A percentile compares a stretch with the other conserved stretches of the same genome.
These are phyloP conservation scores for Leptographium lundbergii DNA, from an alignment of 2,329 filamentous ascomycete genomes.

Conservation along the genomic window DNA sequence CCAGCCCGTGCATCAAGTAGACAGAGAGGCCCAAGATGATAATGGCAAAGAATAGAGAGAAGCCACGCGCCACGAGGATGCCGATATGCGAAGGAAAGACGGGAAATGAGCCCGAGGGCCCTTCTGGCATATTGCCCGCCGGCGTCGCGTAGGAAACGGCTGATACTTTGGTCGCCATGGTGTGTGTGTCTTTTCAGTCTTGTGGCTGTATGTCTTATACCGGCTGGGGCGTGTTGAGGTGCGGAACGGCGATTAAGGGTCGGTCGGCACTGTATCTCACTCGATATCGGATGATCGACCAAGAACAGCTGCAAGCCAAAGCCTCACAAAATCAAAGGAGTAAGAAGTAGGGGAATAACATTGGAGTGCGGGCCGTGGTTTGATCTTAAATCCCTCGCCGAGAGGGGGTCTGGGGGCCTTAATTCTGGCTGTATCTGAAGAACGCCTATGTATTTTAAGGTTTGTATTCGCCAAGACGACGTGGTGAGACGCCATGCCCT, in stretches of 20 bases:
- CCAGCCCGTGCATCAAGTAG: constrained; percentile 18
- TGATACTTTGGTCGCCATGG: background rate
- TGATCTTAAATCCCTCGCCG: background rate
- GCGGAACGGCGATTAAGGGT: background rate
- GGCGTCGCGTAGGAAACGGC: constrained; percentile 5
- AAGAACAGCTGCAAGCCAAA: background rate
- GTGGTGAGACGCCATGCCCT: background rate
- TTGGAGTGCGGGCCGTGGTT: background rate
- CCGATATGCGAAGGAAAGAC: constrained; percentile 13
- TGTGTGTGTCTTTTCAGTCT: background rate
- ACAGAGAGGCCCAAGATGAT: constrained; percentile 16
- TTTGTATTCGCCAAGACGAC: background rate
- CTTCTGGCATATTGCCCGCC: constrained; percentile 2
- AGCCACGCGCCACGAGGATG: constrained; percentile 16
- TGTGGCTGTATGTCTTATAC: background rate
- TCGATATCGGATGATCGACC: background rate
- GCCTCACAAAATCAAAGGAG: background rate
- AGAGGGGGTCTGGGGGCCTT: background rate
- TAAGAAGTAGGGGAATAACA: background rate
- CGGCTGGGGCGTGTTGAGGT: background rate
- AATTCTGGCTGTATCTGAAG: background rate
- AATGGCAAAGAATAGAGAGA: constrained; percentile 17
- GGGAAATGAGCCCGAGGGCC: constrained; percentile 10
- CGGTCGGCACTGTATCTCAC: background rate
- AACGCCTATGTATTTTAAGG: background rate